These are phyloP conservation scores for Periconia digitata DNA, from an alignment of 2,329 filamentous ascomycete species.

Conservation along the genomic window DNA sequence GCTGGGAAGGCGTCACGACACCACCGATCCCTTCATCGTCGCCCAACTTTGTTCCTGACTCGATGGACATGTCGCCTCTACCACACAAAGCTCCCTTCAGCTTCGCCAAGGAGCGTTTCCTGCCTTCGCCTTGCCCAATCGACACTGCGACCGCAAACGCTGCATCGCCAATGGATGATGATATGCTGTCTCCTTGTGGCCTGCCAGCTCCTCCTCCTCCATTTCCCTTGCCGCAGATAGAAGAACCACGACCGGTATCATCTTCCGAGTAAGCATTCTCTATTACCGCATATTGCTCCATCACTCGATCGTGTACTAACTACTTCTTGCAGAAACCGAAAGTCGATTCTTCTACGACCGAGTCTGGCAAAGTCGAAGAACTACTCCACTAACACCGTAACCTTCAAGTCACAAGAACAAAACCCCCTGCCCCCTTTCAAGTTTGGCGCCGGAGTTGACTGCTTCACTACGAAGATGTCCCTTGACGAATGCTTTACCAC, in stretches of 20 bases:
- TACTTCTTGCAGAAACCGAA: conserved; percentile 31
- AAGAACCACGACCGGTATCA: conserved; percentile 38
- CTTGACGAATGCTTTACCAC: conserved; percentile 79
- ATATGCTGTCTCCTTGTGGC: conserved; percentile 44
- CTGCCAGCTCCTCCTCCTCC: conserved; percentile 26
- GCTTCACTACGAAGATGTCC: conserved; percentile 62
- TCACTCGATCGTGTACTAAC: conserved; percentile 19
- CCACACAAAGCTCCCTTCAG: conserved; percentile 76
- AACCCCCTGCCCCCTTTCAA: conserved; percentile 72
- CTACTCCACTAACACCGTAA: conserved; percentile 67
- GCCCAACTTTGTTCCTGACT: conserved; percentile 69
- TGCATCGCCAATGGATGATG: conserved; percentile 48
- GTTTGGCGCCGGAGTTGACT: conserved; percentile 64
- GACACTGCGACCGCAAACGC: conserved; percentile 56
- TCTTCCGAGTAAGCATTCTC: conserved; percentile 38
- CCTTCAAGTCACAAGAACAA: conserved; percentile 61
- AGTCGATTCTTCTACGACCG: conserved; percentile 65
- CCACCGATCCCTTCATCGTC: conserved; percentile 85
- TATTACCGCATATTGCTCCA: no score
- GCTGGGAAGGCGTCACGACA: conserved; percentile 72
- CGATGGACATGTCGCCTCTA: conserved; percentile 92
- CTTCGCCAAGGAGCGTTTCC: conserved; percentile 61
- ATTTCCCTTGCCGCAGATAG: conserved; percentile 27
- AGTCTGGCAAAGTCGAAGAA: conserved; percentile 75
- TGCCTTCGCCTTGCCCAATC: conserved; percentile 72